Evolutionary conservation across 371 early-diverging fungal genomes (phyloP).

Genomic region (Syncephalastrum racemosum): DNA sequence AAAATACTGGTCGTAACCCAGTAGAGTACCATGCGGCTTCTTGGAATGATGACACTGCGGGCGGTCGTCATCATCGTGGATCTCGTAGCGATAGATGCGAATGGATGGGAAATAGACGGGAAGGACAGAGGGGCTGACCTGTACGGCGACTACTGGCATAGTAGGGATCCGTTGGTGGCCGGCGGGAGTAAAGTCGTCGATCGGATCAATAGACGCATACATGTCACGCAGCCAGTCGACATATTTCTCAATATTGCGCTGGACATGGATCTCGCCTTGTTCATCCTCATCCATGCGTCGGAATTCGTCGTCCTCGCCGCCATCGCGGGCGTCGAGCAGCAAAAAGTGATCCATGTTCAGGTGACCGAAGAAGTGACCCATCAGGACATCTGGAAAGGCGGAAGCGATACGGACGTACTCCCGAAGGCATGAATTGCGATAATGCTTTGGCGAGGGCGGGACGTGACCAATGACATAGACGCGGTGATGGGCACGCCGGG

Average conservation of each 20-base stretch:
- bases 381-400: constrained; percentile 59
- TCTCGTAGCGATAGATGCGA: constrained; percentile 65
- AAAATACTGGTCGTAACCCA: constrained; percentile 37
- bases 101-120: constrained; percentile 73
- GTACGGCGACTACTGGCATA: constrained; percentile 47
- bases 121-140: constrained; percentile 70
- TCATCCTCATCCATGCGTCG: constrained; percentile 4
- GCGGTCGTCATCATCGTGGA: constrained; percentile 16
- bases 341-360: constrained; percentile 79
- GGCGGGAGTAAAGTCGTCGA: constrained; percentile 11
- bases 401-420: constrained; percentile 62
- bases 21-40: constrained; percentile 27
- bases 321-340: constrained; percentile 34
- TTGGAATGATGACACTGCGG: constrained; percentile 10
- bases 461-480: constrained; percentile 79
- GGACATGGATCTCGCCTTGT: constrained; percentile 17
- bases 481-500: constrained; percentile 26
- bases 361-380: constrained; percentile 80
- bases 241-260: constrained; percentile 28
- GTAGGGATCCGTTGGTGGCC: constrained; percentile 2
- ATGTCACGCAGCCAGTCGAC: constrained; percentile 28
- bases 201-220: constrained; percentile 25
- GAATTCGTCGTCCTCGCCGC: constrained; percentile 9
- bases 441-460: constrained; percentile 69
- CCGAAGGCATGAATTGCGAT: constrained; percentile 59